phyloP scores from a whole-genome alignment of 208 protist genomes.

The Trypanosoma rangeli region DNA sequence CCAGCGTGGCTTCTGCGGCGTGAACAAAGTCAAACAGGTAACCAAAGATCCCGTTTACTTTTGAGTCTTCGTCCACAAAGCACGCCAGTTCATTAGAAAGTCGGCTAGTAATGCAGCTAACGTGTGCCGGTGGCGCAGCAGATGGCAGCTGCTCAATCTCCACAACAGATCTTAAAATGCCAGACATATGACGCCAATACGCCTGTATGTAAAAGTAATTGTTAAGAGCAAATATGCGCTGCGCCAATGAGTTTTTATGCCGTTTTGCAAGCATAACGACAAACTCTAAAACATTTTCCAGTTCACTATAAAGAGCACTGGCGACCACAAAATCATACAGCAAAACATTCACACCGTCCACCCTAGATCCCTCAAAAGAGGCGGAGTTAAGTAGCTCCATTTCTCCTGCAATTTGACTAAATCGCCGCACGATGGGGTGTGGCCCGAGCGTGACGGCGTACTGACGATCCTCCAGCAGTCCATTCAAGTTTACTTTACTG shows the following conservation, averaged over 20 bases:
- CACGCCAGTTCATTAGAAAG: conserved; percentile 33
- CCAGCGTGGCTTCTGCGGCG: conserved; percentile 33
- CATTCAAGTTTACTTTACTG: conserved; percentile 17
- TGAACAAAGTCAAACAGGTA: conserved; percentile 37
- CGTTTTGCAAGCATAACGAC: conserved; percentile 43
- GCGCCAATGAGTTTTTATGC: conserved; percentile 48
- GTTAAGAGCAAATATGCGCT: conserved; percentile 56
- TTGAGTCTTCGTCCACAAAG: conserved; percentile 43
- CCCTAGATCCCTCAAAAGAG: conserved; percentile 37
- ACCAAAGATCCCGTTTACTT: conserved; percentile 21
- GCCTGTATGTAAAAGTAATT: conserved; percentile 60
- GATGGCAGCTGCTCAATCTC: not conserved
- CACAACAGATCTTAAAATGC: not conserved
- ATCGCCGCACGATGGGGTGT: conserved; percentile 52
- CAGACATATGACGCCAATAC: conserved; percentile 39
- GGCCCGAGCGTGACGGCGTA: conserved; percentile 62
- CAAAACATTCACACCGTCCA: conserved; percentile 20
- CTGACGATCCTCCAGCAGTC: conserved; percentile 34
- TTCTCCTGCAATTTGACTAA: conserved; percentile 52
- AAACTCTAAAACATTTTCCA: conserved; percentile 41
- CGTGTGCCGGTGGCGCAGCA: conserved; percentile 20
- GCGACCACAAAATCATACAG: conserved; percentile 42
- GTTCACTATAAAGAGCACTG: conserved; percentile 32
- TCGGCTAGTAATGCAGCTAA: conserved; percentile 33
- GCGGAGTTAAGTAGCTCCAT: conserved; percentile 71